Evolutionary conservation across 805 yeast genomes (phyloP), one percentile per base, ranked within the genome.

Genomic region (Lachancea quebecensis): DNA sequence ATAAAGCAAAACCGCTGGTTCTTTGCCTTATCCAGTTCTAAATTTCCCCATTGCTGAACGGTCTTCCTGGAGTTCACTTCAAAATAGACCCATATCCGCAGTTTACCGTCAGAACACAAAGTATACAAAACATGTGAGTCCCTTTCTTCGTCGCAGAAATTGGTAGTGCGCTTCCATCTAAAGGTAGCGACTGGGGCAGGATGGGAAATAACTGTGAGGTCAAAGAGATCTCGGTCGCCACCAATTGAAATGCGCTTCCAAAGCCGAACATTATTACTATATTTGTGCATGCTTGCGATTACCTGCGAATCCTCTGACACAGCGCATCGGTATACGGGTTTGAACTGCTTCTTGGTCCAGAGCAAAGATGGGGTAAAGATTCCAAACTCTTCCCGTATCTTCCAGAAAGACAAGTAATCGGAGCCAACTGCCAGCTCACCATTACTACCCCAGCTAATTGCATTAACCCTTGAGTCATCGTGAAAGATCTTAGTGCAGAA

Each of bases 221-320:
- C 93, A 59, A 87, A 88, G 25, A 73, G 71, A 6, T 81, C 72
- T 34, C 78, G 73, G 31, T 77, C 79, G 25, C 74, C 73, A 30
- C 84, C 88, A 56, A 80, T 85, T 7, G 83, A 75, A 7, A 79
- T 70, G 41, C 96, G 68, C 44, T 80, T 72, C 95, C 96, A 90
- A 2, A 87, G 70, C 57, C 86, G 87, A 27, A 86, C 79, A 11
- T 84, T 67, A 31, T 71, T 70, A 59, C 87, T 95, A 58, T 73
- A 77, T 35, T 67, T 68, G 0, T 85, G 81, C 33, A 76, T 72
- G 40, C 82, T 74, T 8, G 89, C 84, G 16, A 89, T 77, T 37
- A 81, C 70, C 42, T 74, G 73, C 0, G 88, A 77, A 51, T 85
- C 84, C n/a, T 77, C 78, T 0, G 95, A 78, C 18, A 85, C 74